Conservation (phyloP, 257 asterid species). For the Lithospermum erythrorhizon region DNA sequence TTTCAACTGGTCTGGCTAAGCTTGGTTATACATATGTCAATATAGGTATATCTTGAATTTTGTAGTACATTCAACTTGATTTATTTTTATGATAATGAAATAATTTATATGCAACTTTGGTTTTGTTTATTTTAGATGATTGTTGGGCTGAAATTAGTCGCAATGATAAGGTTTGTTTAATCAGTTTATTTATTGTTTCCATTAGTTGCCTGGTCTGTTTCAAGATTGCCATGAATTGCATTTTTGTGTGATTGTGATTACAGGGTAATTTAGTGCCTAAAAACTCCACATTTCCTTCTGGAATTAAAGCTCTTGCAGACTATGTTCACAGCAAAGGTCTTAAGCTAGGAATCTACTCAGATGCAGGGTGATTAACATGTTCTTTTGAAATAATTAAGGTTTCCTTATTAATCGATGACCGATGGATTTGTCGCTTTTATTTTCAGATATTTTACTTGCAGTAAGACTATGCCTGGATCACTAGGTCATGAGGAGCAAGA, state of each 20-base stretch:
- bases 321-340: conserved; percentile 90
- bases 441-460: conserved; percentile 66
- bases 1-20: conserved; percentile 81
- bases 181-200: not conserved
- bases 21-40: conserved; percentile 76
- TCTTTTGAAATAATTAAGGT: not conserved
- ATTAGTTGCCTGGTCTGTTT: not conserved
- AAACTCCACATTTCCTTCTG: conserved; percentile 78
- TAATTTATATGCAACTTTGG: conserved; percentile 7
- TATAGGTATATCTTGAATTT: conserved; percentile 39
- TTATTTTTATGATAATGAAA: not conserved
- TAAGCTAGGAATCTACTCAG: conserved; percentile 81
- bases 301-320: conserved; percentile 83
- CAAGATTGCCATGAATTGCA: not conserved
- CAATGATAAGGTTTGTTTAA: conserved; percentile 37
- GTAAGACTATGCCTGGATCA: conserved; percentile 84
- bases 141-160: conserved; percentile 79
- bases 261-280: conserved; percentile 75
- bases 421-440: conserved; percentile 1
- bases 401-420: not conserved
- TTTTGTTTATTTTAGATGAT: conserved; percentile 43
- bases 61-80: not conserved
- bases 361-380: conserved; percentile 61
- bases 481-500: conserved; percentile 86
- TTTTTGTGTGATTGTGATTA: conserved; percentile 3